phyloP scores from a whole-genome alignment of 108 stramenopile genomes.

The Pseudonitzschia pungens region DNA sequence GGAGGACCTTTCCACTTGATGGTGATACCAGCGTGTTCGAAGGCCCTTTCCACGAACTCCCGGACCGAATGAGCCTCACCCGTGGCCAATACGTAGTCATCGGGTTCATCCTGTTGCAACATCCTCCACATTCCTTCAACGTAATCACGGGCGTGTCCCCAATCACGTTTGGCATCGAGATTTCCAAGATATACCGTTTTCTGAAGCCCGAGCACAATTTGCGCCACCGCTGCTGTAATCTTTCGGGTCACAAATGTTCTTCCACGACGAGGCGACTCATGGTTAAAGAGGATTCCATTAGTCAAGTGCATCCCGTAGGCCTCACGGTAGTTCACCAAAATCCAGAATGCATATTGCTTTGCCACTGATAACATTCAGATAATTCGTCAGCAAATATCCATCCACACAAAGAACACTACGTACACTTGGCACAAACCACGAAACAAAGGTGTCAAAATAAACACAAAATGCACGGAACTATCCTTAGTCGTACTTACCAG shows the following conservation, averaged over 20 bases:
- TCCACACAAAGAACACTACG: too few species aligned
- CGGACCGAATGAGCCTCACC: constrained; percentile 97
- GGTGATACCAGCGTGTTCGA: constrained; percentile 76
- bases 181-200: constrained; percentile 95
- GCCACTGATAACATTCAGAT: too few species aligned
- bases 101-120: constrained; percentile 93
- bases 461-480: too few species aligned
- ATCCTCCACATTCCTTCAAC: constrained; percentile 99
- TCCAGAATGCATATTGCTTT: constrained; percentile 99
- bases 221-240: constrained; percentile 93
- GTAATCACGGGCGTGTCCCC: constrained; percentile 99
- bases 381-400: too few species aligned
- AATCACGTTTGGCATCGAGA: constrained; percentile 98
- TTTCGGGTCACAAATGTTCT: constrained; percentile 99
- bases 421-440: too few species aligned
- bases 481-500: too few species aligned
- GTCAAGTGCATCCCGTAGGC: constrained; percentile 98
- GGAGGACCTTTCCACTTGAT: constrained; percentile 90
- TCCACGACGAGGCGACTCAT: constrained; percentile 97
- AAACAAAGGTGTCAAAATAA: too few species aligned
- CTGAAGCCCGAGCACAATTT: constrained; percentile 83
- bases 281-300: constrained; percentile 98
- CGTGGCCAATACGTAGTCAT: constrained; percentile 98
- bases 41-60: constrained; percentile 96
- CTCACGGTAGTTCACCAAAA: constrained; percentile 98